Percentiles rank a stretch among this genome's conserved stretches.
phyloP scores from a whole-genome alignment of 345 rosid species.

The Salix suchowensis region DNA sequence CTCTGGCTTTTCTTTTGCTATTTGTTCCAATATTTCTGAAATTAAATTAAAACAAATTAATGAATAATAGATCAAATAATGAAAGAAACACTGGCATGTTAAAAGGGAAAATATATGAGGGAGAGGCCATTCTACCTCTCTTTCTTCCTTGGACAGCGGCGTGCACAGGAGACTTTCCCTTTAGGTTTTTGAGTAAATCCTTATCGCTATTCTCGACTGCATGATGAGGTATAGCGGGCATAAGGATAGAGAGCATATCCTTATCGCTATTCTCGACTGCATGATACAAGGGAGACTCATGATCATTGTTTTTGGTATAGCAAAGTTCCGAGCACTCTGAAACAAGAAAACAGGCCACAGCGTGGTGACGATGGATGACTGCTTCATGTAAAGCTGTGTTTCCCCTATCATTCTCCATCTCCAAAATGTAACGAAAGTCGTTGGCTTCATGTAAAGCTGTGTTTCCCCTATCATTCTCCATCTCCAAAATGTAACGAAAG shows the following conservation, averaged over 20 bases:
- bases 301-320: not conserved
- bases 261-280: not conserved
- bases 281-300: not conserved
- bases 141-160: not conserved
- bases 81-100: not conserved
- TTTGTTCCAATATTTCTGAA: not conserved
- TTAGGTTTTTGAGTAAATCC: fast-evolving
- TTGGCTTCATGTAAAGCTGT: slow-evolving; percentile 1
- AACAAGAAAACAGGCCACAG: not conserved
- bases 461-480: not conserved
- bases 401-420: not conserved
- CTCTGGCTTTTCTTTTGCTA: not conserved
- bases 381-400: slow-evolving; percentile 5
- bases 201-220: too few species aligned
- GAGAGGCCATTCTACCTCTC: not conserved
- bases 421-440: not conserved
- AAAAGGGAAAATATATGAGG: not conserved
- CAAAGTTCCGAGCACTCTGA: not conserved
- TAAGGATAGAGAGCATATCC: not conserved
- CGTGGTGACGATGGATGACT: not conserved
- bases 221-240: not conserved
- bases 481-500: not conserved
- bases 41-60: not conserved
- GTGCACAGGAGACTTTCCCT: not conserved
- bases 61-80: not conserved